Percentiles rank a stretch among this genome's conserved stretches.
These are phyloP conservation scores for Cytospora piceicola DNA, from an alignment of 2,329 filamentous ascomycete genomes.

Conservation along the genomic window DNA sequence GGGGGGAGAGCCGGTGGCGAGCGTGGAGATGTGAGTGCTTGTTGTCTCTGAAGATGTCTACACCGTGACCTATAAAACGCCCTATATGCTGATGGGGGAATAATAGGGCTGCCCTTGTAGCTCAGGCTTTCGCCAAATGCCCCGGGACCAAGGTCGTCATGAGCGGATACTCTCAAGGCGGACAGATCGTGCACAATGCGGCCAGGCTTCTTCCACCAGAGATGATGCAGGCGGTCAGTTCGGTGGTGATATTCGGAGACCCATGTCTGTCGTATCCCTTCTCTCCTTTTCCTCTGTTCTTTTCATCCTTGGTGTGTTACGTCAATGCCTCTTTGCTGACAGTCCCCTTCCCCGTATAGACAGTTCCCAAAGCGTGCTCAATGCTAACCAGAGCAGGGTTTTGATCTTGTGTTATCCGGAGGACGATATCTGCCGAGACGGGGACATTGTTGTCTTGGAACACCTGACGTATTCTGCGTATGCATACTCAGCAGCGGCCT, in stretches of 20 bases:
- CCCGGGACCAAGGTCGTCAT: slow-evolving; percentile 47
- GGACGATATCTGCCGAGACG: slow-evolving; percentile 37
- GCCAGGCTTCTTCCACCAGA: slow-evolving; percentile 31
- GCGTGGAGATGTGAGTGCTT: slow-evolving; percentile 26
- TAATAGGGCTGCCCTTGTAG: slow-evolving; percentile 40
- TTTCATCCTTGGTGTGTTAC: background rate
- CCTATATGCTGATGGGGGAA: background rate
- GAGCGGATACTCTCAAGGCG: slow-evolving; percentile 44
- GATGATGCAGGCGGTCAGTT: slow-evolving; percentile 32
- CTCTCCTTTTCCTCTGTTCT: rapidly evolving
- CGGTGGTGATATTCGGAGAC: slow-evolving; percentile 39
- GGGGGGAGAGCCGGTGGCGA: slow-evolving; percentile 35
- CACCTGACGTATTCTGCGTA: slow-evolving; percentile 38
- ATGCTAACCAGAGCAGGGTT: slow-evolving; percentile 28
- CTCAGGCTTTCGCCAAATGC: slow-evolving; percentile 40
- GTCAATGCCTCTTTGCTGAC: slow-evolving; percentile 3
- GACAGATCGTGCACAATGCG: slow-evolving; percentile 38
- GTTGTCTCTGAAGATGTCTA: background rate
- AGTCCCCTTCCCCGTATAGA: slow-evolving; percentile 7
- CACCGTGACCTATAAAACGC: no score
- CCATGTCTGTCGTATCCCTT: slow-evolving; percentile 28
- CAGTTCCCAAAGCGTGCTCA: slow-evolving; percentile 30
- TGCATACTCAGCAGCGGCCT: slow-evolving; percentile 34
- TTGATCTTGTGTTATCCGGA: slow-evolving; percentile 33
- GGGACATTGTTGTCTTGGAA: slow-evolving; percentile 33